Conservation (phyloP, 495 filamentous ascomycete genomes). For the Annulohypoxylon maeteangense region DNA sequence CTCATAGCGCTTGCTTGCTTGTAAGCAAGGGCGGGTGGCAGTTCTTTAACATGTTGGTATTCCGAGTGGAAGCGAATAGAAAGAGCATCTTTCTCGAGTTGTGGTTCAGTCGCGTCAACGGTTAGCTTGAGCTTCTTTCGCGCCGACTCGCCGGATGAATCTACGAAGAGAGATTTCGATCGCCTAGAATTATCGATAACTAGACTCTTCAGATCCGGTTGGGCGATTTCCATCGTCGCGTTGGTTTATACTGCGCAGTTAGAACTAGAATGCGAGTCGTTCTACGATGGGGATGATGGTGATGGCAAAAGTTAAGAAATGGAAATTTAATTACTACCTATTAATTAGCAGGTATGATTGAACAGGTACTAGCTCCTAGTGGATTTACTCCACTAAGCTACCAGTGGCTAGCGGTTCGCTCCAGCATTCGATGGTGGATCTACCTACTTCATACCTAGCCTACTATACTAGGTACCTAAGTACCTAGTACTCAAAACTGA, state of each 20-base stretch:
- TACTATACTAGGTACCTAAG: neutral
- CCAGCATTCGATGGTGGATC: no score
- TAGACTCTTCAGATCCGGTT: conserved; percentile 49
- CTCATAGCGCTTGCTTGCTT: conserved; percentile 71
- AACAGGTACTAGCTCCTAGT: neutral
- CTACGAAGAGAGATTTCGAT: conserved; percentile 55
- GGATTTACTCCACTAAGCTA: no score
- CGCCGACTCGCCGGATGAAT: conserved; percentile 41
- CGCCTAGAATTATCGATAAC: conserved; percentile 55
- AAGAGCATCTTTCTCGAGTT: conserved; percentile 54
- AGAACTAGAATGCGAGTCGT: neutral
- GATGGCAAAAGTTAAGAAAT: neutral
- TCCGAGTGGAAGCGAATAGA: conserved; percentile 68
- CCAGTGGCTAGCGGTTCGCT: no score
- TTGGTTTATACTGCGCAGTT: neutral
- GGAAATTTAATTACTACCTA: neutral
- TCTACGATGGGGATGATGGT: neutral
- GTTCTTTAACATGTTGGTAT: conserved; percentile 81
- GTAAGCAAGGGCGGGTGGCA: conserved; percentile 85
- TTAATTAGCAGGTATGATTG: neutral
- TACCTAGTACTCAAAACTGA: no score
- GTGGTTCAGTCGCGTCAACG: conserved; percentile 49
- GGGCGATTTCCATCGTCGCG: conserved; percentile 41
- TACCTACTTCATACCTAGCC: no score
- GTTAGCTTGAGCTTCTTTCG: conserved; percentile 58